Evolutionary conservation across 768 basidiomycete genomes (phyloP).

Genomic region (Pleurotus cornucopiae): DNA sequence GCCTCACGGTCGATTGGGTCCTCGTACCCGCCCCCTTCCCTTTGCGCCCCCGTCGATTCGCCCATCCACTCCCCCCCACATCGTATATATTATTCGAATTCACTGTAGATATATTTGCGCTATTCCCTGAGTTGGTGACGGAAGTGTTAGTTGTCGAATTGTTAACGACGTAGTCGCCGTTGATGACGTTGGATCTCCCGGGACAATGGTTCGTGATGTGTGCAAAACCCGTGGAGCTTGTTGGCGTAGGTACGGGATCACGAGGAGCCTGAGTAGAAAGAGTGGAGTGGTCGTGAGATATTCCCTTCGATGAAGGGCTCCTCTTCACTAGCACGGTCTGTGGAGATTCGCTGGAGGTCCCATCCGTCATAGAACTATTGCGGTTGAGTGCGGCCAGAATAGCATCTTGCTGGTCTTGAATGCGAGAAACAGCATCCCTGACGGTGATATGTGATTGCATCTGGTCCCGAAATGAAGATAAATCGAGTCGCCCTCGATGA

Average conservation of each 20-base stretch:
- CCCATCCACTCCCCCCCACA: background rate
- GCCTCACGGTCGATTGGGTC: too few relatives aligned
- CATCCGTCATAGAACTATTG: background rate
- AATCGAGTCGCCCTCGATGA: background rate
- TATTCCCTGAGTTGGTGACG: background rate
- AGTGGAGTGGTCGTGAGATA: background rate
- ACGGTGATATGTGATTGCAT: slow-evolving; percentile 18
- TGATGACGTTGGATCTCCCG: background rate
- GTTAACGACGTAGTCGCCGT: background rate
- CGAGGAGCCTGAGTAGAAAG: background rate
- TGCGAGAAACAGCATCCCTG: slow-evolving; percentile 16
- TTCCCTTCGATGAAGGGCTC: background rate
- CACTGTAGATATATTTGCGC: background rate
- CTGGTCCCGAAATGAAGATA: background rate
- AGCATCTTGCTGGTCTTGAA: slow-evolving; percentile 9
- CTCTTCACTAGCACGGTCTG: background rate
- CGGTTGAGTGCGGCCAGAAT: background rate
- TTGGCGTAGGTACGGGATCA: background rate
- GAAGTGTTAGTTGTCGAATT: background rate
- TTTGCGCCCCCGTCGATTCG: too few relatives aligned
- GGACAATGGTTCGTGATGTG: background rate
- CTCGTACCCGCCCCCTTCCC: too few relatives aligned
- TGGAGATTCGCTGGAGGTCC: background rate
- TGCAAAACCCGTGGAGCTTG: background rate
- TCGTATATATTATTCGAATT: background rate